Evolutionary conservation across 257 asterid genomes (phyloP), one percentile per base, ranked within the genome.

Genomic region (Penstemon eatonii): DNA sequence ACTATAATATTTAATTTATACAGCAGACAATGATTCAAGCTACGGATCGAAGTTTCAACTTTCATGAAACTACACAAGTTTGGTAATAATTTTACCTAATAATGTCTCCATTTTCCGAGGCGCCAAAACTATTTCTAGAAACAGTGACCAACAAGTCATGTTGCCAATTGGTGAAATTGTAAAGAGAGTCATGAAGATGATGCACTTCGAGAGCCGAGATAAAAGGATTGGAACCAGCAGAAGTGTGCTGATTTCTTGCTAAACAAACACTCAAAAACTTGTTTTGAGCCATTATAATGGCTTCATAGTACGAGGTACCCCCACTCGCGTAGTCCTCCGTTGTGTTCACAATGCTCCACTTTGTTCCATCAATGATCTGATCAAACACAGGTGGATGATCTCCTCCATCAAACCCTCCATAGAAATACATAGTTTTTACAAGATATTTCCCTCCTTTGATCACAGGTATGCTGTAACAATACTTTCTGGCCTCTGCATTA

Each of bases 361-460:
- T 90, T 1, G 92, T 84, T 1, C 94, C 97, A 60, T 93, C 98
- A 8, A 90, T 83, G 76, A 90, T 84, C 83, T 90, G 97, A 77
- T 93, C 96, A 67, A 93, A 93, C 63, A 90, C 85, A 6, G 98
- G 91, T 6, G 98, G 97, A 7, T 79, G 77, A 0, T 67, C 73
- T n/a, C 89, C 90, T 59, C 97, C 96, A 74, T 90, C 96, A 43
- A 90, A 93, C 4, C 90, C 87, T 10, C 97, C 98, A 47, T 88
- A 90, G 64, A 79, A 93, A 59, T 85, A 87, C 3, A 80, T 13
- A 0, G 95, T 86, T 68, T 80, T 86, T 7, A 93, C 89, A 13
- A 88, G 75, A 56, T 82, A 73, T 42, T 77, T 90, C 55, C 77
- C 81, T 44, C 89, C 90, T 56, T 81, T 84, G 12, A 67, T 15